Evolutionary conservation across 805 yeast genomes (phyloP), one percentile per base, ranked within the genome.

Genomic region (Wickerhamiella occidentalis): DNA sequence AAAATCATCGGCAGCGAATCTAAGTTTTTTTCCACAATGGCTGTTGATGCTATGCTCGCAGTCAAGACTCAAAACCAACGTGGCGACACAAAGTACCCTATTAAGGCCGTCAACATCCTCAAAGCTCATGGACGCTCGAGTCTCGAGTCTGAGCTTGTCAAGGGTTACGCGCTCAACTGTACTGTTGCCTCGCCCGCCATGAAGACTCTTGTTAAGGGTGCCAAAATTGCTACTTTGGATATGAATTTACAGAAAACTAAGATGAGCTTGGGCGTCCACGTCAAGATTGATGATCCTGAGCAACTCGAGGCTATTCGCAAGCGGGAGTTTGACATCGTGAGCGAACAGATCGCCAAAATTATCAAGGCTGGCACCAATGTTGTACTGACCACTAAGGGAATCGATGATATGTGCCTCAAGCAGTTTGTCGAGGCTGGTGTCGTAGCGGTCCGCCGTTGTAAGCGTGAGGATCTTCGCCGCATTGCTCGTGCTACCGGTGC

Each of bases 401-500:
- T 87, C 56, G 96, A 87, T 65, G 96, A 88, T 64, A 74, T 87
- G 66, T 85, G 95, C 63, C 72, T 87, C 61, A 87, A 87, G 68
- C 86, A 82, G 64, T 87, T 87, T 66, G 88, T 87, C 46, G 96
- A 87, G 67, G 81, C 85, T 41, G 85, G 86, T 33, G 87, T 85
- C 42, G 85, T 87, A 86, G 96, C 92, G 19, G 96, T 92, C 44
- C 82, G 99, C 71, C 79, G 99, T 59, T 87, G 96, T 73, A 86
- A 86, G 68, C 87, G 86, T 64, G 98, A 92, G 68, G 99, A 92
- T 67, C 74, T 92, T 60, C 79, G 95, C 64, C 80, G 98, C 71
- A 90, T 92, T 58, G 97, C 98, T 6, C 77, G 95, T 62, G 97
- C 98, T 41, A 87, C 97, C 1, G 99, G 99, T 52, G 99, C 96